These are phyloP conservation scores for Dothideomycetes sp. DNA, from an alignment of 2,329 filamentous ascomycete genomes.

Conservation along the genomic window DNA sequence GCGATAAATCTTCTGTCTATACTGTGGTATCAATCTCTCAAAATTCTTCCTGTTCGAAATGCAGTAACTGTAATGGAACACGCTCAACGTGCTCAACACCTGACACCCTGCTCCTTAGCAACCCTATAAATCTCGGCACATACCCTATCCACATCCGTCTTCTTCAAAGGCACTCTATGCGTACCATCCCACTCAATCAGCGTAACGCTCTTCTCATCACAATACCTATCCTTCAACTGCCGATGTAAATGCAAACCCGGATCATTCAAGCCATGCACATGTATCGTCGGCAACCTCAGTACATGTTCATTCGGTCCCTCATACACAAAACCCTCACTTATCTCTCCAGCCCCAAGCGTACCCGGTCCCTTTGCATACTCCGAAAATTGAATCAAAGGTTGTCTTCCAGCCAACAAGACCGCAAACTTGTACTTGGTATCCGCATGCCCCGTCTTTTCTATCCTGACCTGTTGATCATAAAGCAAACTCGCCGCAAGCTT, in stretches of 20 bases:
- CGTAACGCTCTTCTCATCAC: conserved; percentile 42
- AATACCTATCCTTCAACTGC: conserved; percentile 50
- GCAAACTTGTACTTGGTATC: conserved; percentile 48
- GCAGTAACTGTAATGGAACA: conserved; percentile 11
- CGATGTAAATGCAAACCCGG: conserved; percentile 51
- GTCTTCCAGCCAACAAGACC: conserved; percentile 53
- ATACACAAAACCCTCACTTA: conserved; percentile 37
- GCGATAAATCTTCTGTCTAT: no score
- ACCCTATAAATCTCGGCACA: conserved; percentile 44
- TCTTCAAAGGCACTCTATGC: conserved; percentile 63
- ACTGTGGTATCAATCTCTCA: no score
- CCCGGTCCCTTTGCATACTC: conserved; percentile 29
- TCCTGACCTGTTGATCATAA: conserved; percentile 50
- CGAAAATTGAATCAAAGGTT: conserved; percentile 48
- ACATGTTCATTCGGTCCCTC: conserved; percentile 39
- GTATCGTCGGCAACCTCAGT: conserved; percentile 51
- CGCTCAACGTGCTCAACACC: conserved; percentile 14
- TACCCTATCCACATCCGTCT: conserved; percentile 52
- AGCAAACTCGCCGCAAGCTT: conserved; percentile 39
- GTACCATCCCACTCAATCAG: conserved; percentile 65
- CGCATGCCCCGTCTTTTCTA: conserved; percentile 29
- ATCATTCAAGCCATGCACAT: conserved; percentile 58
- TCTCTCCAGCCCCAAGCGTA: conserved; percentile 32
- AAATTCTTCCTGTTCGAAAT: no score
- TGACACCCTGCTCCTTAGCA: conserved; percentile 41